Percentiles rank a stretch among this genome's conserved stretches.
Evolutionary conservation across 768 basidiomycete species (phyloP).

Genomic region (Naematelia aurantialba): DNA sequence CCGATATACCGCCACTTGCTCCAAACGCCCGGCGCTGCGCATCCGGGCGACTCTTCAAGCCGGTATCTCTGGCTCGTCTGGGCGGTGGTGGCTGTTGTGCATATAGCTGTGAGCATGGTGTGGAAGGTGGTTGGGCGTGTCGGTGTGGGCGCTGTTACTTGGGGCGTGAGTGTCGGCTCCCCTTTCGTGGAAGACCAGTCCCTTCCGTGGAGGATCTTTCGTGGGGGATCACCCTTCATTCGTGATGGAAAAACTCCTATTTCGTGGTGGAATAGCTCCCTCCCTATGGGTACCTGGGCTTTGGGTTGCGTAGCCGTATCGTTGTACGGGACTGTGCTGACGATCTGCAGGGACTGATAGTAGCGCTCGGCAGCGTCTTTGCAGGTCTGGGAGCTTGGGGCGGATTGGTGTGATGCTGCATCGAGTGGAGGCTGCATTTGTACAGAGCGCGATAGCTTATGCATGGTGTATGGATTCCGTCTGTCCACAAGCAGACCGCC

Average conservation of each 20-base stretch:
- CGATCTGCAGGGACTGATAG: slow-evolving; percentile 44
- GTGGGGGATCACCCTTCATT: too few species aligned
- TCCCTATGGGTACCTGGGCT: too few species aligned
- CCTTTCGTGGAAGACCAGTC: neutral
- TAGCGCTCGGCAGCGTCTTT: slow-evolving; percentile 47
- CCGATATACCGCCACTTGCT: slow-evolving; percentile 39
- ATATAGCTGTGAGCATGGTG: slow-evolving; percentile 37
- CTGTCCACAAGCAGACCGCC: too few species aligned
- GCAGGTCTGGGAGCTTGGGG: slow-evolving; percentile 48
- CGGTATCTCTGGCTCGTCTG: slow-evolving; percentile 39
- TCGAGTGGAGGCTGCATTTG: neutral
- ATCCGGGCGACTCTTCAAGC: slow-evolving; percentile 24
- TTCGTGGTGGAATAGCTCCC: too few species aligned
- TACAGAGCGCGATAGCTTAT: neutral
- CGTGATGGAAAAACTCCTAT: too few species aligned
- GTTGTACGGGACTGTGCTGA: too few species aligned
- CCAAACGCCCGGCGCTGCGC: slow-evolving; percentile 2
- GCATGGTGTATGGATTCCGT: too few species aligned
- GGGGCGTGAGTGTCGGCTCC: slow-evolving; percentile 43
- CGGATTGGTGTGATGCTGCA: slow-evolving; percentile 31
- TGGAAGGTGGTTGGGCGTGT: slow-evolving; percentile 46
- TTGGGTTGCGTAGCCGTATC: neutral
- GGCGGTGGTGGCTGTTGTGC: slow-evolving; percentile 28
- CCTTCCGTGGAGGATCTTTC: too few species aligned
- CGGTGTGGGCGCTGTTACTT: slow-evolving; percentile 48